Conservation (phyloP, 208 protist species). For the Phytomonas francai region DNA sequence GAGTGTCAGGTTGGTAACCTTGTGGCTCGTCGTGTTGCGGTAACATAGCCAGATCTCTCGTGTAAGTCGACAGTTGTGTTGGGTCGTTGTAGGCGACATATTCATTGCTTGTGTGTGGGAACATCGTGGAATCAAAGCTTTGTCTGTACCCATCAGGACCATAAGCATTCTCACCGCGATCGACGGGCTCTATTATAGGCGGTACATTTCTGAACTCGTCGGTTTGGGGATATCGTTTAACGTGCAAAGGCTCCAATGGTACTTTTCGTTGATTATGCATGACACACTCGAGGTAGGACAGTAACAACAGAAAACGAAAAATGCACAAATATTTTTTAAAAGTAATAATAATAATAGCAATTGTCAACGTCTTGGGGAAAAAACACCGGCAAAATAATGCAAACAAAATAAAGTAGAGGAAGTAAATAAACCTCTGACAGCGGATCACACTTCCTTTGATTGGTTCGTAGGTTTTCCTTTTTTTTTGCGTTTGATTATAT, state of each 20-base stretch:
- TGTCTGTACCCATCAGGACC: background rate
- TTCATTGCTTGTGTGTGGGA: background rate
- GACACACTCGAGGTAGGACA: background rate
- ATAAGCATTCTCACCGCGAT: background rate
- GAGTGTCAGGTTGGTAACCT: background rate
- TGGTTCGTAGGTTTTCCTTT: background rate
- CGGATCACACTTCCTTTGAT: background rate
- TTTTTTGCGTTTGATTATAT: background rate
- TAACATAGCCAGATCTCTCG: background rate
- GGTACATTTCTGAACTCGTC: background rate
- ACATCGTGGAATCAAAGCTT: background rate
- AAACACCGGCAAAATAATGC: background rate
- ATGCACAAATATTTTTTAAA: background rate
- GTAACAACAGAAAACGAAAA: background rate
- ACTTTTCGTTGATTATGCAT: background rate
- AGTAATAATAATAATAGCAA: background rate
- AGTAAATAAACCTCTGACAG: background rate
- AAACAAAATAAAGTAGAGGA: background rate
- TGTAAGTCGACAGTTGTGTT: background rate
- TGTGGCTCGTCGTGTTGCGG: background rate
- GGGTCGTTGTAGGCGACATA: background rate
- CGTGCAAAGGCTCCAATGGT: background rate
- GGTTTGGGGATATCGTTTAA: background rate
- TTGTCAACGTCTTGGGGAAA: background rate
- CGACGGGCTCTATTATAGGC: background rate